These are phyloP conservation scores for Debaryomycetaceae sp. DNA, from an alignment of 1,139 yeast genomes.

Conservation along the genomic window DNA sequence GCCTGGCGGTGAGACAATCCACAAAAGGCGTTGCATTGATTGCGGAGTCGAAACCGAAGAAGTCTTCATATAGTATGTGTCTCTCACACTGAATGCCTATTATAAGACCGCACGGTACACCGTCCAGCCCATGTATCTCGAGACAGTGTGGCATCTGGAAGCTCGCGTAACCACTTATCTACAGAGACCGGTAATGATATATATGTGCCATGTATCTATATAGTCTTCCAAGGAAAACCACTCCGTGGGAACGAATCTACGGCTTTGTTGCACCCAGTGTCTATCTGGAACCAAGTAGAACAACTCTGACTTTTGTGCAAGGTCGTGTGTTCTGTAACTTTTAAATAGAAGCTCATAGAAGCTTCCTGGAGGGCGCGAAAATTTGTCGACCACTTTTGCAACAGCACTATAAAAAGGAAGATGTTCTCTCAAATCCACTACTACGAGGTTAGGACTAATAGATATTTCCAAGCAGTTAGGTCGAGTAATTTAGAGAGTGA, in stretches of 20 bases:
- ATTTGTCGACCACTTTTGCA: slow-evolving; percentile 10
- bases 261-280: neutral
- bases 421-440: neutral
- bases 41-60: slow-evolving; percentile 91
- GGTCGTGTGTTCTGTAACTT: neutral
- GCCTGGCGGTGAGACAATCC: slow-evolving; percentile 34
- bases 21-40: slow-evolving; percentile 62
- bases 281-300: slow-evolving; percentile 1
- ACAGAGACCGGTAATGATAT: too few species aligned
- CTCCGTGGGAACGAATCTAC: too few species aligned
- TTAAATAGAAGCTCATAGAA: slow-evolving; percentile 34
- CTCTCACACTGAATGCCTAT: too few species aligned
- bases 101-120: too few species aligned
- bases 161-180: too few species aligned
- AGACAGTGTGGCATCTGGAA: too few species aligned
- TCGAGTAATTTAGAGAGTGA: slow-evolving; percentile 3
- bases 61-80: slow-evolving; percentile 15
- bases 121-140: too few species aligned
- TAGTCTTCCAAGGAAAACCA: too few species aligned
- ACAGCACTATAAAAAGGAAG: slow-evolving; percentile 6
- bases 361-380: slow-evolving; percentile 15
- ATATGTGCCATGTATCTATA: too few species aligned
- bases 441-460: neutral
- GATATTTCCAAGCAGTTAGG: slow-evolving; percentile 1
- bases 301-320: slow-evolving; percentile 2